phyloP scores from a whole-genome alignment of 148 eudicot genomes.

The Pouteria glomerata region DNA sequence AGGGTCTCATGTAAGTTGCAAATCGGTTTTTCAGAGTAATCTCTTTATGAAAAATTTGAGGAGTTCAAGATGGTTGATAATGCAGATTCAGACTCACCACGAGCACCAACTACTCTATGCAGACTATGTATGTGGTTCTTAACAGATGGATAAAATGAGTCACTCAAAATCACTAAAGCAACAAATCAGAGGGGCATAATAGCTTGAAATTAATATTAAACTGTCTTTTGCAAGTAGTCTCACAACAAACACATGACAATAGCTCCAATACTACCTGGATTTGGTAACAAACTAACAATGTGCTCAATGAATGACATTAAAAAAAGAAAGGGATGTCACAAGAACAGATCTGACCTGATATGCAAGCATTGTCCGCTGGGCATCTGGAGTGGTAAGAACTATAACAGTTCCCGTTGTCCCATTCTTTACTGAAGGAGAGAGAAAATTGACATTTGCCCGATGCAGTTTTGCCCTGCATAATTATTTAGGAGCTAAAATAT shows the following conservation, averaged over 20 bases:
- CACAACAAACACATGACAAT: neutral
- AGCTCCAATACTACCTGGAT: neutral
- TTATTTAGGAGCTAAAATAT: neutral
- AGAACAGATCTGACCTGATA: conserved; percentile 54
- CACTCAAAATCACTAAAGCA: neutral
- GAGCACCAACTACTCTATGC: neutral
- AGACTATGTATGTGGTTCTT: no score
- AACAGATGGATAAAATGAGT: neutral
- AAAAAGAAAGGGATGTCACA: neutral
- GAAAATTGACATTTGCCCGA: conserved; percentile 88
- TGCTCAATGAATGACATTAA: conserved; percentile 1
- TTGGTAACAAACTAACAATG: neutral
- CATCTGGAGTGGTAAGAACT: conserved; percentile 96
- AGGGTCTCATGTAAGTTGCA: conserved; percentile 2
- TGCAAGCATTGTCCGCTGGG: conserved; percentile 99
- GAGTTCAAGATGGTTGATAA: no score
- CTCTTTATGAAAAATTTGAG: neutral
- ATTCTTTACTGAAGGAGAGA: conserved; percentile 85
- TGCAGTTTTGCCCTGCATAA: conserved; percentile 62
- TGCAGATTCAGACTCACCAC: neutral
- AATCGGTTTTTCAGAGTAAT: neutral
- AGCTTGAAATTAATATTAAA: neutral
- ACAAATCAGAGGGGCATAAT: neutral
- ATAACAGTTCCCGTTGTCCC: conserved; percentile 98
- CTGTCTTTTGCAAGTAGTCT: neutral